Evolutionary conservation across 441 rosid species (phyloP), one percentile per base, ranked within the genome.

Genomic region (Bocquillonia castaneifolia): DNA sequence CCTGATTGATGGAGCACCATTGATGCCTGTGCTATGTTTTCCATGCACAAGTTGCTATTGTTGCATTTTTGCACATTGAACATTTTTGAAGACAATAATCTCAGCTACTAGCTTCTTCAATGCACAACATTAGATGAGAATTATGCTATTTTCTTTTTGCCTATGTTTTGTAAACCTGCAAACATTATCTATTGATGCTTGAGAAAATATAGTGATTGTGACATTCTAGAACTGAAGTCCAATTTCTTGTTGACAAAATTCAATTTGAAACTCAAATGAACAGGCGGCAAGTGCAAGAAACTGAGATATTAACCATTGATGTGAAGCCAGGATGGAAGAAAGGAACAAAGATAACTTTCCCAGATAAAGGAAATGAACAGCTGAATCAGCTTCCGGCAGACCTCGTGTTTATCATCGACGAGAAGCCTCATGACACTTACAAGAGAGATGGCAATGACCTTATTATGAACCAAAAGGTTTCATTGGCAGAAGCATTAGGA

Each of bases 251-350:
- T 65, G 36, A 71, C 37, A 54, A 44, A 17, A 50, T 29, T 39
- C 23, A 26, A 66, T 56, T 50, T 56, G 54, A 51, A 61, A 55
- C 42, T 34, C 15, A 66, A 42, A 29, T 59, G 63, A 66, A 72
- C 80, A 89, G 98, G 78, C 74, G 86, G 69, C 90, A 81, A 12
- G 85, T 69, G 2, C 86, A 81, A 53, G 93, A 91, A 68, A 81
- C 92, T 10, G 97, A 91, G 84, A 87, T 89, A 57, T 53, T 93
- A 44, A 88, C 88, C 5, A 91, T 90, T 45, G 96, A 80, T 40
- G 96, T 91, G 69, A 91, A 91, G 81, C 99, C 96, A 0, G 96
- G 99, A 22, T 91, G 97, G 99, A 93, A 93, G 81, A 91, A 86
- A 71, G 97, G 99, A 39, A 93, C 97, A 2, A 93, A 91, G 80